A percentile compares a stretch with the other conserved stretches of the same genome.
These are phyloP conservation scores for Neoarthrinium moseri DNA, from an alignment of 2,329 filamentous ascomycete genomes.

Conservation along the genomic window DNA sequence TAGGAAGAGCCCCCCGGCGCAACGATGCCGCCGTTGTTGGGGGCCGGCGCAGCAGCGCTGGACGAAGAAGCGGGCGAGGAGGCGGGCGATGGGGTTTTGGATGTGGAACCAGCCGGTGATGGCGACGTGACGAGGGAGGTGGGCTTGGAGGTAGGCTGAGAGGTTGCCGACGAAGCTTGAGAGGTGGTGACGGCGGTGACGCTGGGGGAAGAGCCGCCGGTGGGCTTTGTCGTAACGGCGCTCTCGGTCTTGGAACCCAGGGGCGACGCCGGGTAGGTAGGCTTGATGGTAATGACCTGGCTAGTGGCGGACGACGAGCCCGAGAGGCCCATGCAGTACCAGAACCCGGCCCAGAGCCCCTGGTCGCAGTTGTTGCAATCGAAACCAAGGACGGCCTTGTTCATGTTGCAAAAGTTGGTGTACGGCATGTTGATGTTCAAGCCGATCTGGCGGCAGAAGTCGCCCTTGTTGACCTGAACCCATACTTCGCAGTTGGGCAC, in stretches of 20 bases:
- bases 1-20: not conserved
- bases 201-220: not conserved
- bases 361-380: conserved; percentile 10
- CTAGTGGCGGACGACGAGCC: not conserved
- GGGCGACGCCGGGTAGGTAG: not conserved
- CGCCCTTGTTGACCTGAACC: conserved; percentile 8
- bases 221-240: not conserved
- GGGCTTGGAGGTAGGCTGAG: not conserved
- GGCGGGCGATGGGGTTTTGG: not conserved
- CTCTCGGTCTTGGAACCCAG: not conserved
- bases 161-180: too few relatives aligned
- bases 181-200: not conserved
- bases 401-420: conserved; percentile 6
- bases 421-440: conserved; percentile 2
- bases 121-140: not conserved
- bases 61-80: not conserved
- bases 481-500: conserved; percentile 11
- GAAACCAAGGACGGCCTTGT: conserved; percentile 12
- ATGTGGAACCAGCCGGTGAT: too few relatives aligned
- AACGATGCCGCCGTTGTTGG: not conserved
- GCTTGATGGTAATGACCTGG: not conserved
- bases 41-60: not conserved
- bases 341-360: conserved; percentile 11
- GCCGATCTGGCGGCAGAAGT: conserved; percentile 7
- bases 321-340: conserved; percentile 3